These are phyloP conservation scores for Fusarium buxicola DNA, from an alignment of 2,329 filamentous ascomycete genomes.

Conservation along the genomic window DNA sequence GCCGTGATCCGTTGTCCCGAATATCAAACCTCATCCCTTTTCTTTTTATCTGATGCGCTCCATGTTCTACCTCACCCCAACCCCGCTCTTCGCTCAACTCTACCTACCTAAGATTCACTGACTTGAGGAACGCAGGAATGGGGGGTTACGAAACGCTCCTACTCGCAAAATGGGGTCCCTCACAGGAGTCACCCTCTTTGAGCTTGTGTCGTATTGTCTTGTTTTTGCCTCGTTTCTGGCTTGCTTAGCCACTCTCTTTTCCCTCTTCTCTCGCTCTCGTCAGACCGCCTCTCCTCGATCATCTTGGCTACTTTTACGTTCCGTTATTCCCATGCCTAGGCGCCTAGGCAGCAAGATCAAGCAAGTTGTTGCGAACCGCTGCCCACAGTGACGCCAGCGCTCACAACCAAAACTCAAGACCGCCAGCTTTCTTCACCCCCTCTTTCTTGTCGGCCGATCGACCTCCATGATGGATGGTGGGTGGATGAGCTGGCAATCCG, in stretches of 20 bases:
- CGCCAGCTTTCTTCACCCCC: constrained; percentile 30
- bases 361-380: constrained; percentile 12
- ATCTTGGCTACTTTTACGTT: constrained; percentile 6
- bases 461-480: constrained; percentile 39
- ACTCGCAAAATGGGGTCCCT: neutral
- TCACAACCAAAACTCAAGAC: constrained; percentile 28
- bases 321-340: constrained; percentile 5
- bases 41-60: constrained; percentile 30
- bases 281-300: constrained; percentile 20
- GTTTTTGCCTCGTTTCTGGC: neutral
- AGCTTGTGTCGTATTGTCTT: constrained; percentile 19
- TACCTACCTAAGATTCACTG: constrained; percentile 1
- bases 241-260: constrained; percentile 9
- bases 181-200: constrained; percentile 1
- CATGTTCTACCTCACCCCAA: constrained; percentile 5
- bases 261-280: neutral
- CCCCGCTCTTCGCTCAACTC: constrained; percentile 16
- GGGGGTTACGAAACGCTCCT: constrained; percentile 18
- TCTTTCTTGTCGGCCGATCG: constrained; percentile 43
- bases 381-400: constrained; percentile 36
- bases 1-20: constrained; percentile 15
- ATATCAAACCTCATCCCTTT: constrained; percentile 12
- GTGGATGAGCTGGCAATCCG: constrained; percentile 45
- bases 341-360: constrained; percentile 1
- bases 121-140: constrained; percentile 16